Percentiles rank a stretch among this genome's conserved stretches.
Evolutionary conservation across 306 rosid species (phyloP).

Genomic region (Acmispon strigosus): DNA sequence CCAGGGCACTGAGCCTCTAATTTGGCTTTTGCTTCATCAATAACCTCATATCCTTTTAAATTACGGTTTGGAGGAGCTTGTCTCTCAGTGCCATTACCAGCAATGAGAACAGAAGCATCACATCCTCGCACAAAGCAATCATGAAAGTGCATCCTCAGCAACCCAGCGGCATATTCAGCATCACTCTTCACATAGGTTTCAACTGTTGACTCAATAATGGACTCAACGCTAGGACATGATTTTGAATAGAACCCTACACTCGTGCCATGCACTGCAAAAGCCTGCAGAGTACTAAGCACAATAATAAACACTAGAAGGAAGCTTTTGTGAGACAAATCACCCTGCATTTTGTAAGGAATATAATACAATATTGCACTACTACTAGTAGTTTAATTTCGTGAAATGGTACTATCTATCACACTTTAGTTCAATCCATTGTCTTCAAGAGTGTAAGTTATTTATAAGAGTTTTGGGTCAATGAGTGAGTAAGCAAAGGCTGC

Average conservation of each 20-base stretch:
- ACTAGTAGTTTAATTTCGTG: too few relatives aligned
- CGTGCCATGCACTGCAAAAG: too few relatives aligned
- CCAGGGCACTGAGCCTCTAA: slow-evolving; percentile 18
- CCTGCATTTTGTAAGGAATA: too few relatives aligned
- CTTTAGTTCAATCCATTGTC: too few relatives aligned
- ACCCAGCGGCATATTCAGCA: neutral
- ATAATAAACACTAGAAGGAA: too few relatives aligned
- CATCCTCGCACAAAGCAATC: slow-evolving; percentile 26
- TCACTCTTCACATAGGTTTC: neutral
- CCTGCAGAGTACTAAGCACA: too few relatives aligned
- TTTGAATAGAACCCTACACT: neutral
- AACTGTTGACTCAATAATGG: slow-evolving; percentile 21
- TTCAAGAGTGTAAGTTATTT: too few relatives aligned
- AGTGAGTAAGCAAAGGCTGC: too few relatives aligned
- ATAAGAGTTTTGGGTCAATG: too few relatives aligned
- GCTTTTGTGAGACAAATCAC: too few relatives aligned
- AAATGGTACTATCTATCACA: too few relatives aligned
- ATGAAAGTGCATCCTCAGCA: slow-evolving; percentile 22
- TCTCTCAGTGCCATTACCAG: neutral
- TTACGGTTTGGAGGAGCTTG: neutral
- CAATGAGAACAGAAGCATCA: slow-evolving; percentile 13
- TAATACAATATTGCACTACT: too few relatives aligned
- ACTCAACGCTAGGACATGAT: slow-evolving; percentile 14
- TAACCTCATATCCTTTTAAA: slow-evolving; percentile 3
- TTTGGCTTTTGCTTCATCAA: slow-evolving; percentile 14